Base-by-base conservation (phyloP, 2,329 filamentous ascomycete genomes). In the Periconia macrospinosa region DNA sequence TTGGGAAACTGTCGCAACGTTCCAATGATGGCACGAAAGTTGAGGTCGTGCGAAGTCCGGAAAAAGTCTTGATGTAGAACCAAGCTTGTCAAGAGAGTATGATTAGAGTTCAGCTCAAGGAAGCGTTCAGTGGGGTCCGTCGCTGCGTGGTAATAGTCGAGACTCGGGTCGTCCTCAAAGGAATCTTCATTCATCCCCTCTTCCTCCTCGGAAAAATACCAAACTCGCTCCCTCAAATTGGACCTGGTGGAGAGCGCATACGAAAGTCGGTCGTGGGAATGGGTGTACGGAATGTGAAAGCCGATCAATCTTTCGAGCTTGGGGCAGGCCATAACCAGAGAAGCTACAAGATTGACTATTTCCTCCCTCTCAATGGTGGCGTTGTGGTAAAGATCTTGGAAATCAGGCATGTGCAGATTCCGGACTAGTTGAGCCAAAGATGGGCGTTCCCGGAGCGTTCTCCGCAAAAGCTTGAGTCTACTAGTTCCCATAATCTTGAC, bases 261-360 rank as follows among this genome's bases (percentile, higher is more conserved):
- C 11, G 78, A 82, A 18, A 83, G 66, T 18, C 81, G 78, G 61
- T 84, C 80, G 56, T 81, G 84, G 33, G 79, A 73, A 53, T 83
- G 80, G 40, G 76, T 74, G 59, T 81, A 83, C 2, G 79, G 75
- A n/a, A 81, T 70, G 46, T 78, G 76, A 52, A 84, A 79, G 6
- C 83, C 83, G 30, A 78, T 65, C 8, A 86, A 67, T 23, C 77
- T 76, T 66, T 86, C 81, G 19, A 86, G 67, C 54, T 81, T 83
- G 8, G 83, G 82, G 60, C 82, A 86, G 2, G 79, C 78, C 78
- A 84, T 83, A 30, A 86, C 80, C 37, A 86, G 72, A 1, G 82
- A 83, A 6, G 81, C 80, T 17, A 85, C 68, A 17, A 80, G 54
- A 53, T 83, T 79, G 42, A 80, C 71, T 49, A 83, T 80, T 46